Evolutionary conservation across 2,329 filamentous ascomycete species (phyloP), one percentile per base, ranked within the genome.

Genomic region (Zelopaecilomyces penicillatus): DNA sequence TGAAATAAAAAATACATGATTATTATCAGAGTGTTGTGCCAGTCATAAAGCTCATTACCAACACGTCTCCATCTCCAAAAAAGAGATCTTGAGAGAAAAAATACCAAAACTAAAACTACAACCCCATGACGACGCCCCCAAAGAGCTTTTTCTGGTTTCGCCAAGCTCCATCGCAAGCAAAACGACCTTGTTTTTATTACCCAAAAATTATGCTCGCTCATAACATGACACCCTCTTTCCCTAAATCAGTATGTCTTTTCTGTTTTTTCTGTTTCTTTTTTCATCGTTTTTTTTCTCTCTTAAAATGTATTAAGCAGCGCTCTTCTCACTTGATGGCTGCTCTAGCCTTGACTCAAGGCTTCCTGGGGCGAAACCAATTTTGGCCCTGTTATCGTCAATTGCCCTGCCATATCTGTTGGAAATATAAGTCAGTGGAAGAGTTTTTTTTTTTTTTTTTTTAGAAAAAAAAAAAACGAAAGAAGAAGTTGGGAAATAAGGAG

Each of bases 301-400:
- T 19, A 19, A 19, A 19, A 19, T 19, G 3, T 19, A 19, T 19
- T 19, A 19, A 19, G 19, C 19, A 19, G 19, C 19, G 19, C 19
- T 19, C 19, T 19, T 19, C 19, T 19, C 34, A 19, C 10, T 6
- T 2, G 29, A 34, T 41, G 30, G 19, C 10, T 8, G 10, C 37
- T 42, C 38, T 10, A 62, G 47, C 45, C 55, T 58, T 44, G 48
- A 52, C 12, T 44, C 48, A 9, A 54, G 44, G 43, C 55, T 59
- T 9, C 45, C 42, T 4, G 51, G 42, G 42, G 64, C 62, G 38
- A 76, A 83, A 8, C 80, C 80, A 55, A 83, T 80, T 1, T 59
- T 65, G 44, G 77, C 73, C 42, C 80, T 69, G 51, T 80, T 70
- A 49, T 83, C 79, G 48, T 83, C 80, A 50, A 81, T 73, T n/a